A percentile compares a stretch with the other conserved stretches of the same genome.
phyloP scores from a whole-genome alignment of 2,329 filamentous ascomycete genomes.

The Zasmidium angulare region DNA sequence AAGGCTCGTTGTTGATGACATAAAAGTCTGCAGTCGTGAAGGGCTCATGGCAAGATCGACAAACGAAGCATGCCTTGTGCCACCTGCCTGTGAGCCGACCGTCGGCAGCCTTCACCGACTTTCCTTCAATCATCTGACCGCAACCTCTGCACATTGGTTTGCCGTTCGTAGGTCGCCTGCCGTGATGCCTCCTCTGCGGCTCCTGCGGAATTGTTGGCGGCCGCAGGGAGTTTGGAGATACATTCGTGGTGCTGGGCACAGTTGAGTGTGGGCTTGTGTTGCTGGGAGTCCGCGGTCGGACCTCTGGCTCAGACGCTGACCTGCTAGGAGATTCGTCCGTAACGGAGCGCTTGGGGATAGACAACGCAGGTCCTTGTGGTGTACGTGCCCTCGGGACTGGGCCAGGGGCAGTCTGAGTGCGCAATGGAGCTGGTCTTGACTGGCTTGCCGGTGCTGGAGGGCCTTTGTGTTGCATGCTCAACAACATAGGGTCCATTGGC shows the following conservation, averaged over 20 bases:
- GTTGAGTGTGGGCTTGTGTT: constrained; percentile 9
- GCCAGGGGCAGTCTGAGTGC: constrained; percentile 6
- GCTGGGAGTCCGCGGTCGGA: constrained; percentile 12
- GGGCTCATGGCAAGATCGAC: constrained; percentile 74
- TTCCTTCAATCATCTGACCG: constrained; percentile 73
- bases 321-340: not conserved
- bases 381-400: not conserved
- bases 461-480: constrained; percentile 11
- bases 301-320: constrained; percentile 3
- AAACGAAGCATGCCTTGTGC: constrained; percentile 93
- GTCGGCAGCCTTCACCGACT: constrained; percentile 91
- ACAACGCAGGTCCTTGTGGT: constrained; percentile 4
- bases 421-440: constrained; percentile 1
- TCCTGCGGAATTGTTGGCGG: constrained; percentile 24
- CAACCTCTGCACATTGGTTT: constrained; percentile 85
- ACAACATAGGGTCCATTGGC: constrained; percentile 33
- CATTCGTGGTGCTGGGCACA: constrained; percentile 12
- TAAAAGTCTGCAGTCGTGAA: constrained; percentile 92
- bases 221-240: constrained; percentile 4
- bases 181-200: constrained; percentile 5
- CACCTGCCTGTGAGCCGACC: constrained; percentile 89
- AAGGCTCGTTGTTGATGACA: constrained; percentile 81
- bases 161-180: constrained; percentile 41
- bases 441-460: constrained; percentile 4
- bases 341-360: constrained; percentile 1